A percentile compares a stretch with the other conserved stretches of the same genome.
These are phyloP conservation scores for Pachysandra terminalis DNA, from an alignment of 164 flowering plant genomes.

Conservation along the genomic window DNA sequence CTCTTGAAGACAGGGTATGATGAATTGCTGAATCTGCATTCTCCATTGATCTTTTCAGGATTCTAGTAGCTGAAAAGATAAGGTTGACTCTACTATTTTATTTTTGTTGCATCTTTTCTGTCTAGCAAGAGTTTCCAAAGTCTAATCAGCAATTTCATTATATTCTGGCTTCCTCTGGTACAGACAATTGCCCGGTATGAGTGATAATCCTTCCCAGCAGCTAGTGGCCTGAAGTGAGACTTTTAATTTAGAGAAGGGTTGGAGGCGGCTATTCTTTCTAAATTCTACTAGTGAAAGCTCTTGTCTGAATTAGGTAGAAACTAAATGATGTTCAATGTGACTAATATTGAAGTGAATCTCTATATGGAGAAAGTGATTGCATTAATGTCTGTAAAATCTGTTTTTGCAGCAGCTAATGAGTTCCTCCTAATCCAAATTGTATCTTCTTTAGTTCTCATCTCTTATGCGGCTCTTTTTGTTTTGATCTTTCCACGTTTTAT, in stretches of 20 bases:
- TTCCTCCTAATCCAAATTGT: not conserved
- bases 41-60: too few relatives aligned
- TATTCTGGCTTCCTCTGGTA: not conserved
- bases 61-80: too few relatives aligned
- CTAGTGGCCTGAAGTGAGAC: not conserved
- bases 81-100: too few relatives aligned
- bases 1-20: constrained; percentile 29
- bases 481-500: not conserved
- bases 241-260: not conserved
- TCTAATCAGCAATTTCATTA: not conserved
- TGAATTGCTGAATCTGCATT: constrained; percentile 4
- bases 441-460: not conserved
- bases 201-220: not conserved
- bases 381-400: not conserved
- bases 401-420: too few relatives aligned
- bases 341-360: too few relatives aligned
- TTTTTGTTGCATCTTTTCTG: not conserved
- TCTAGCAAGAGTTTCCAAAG: not conserved
- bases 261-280: not conserved
- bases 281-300: not conserved
- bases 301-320: not conserved
- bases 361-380: not conserved
- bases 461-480: not conserved
- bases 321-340: not conserved
- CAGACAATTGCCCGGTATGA: not conserved